Base-by-base conservation (phyloP, 139 green algal genomes). In the Closterium sp. region DNA sequence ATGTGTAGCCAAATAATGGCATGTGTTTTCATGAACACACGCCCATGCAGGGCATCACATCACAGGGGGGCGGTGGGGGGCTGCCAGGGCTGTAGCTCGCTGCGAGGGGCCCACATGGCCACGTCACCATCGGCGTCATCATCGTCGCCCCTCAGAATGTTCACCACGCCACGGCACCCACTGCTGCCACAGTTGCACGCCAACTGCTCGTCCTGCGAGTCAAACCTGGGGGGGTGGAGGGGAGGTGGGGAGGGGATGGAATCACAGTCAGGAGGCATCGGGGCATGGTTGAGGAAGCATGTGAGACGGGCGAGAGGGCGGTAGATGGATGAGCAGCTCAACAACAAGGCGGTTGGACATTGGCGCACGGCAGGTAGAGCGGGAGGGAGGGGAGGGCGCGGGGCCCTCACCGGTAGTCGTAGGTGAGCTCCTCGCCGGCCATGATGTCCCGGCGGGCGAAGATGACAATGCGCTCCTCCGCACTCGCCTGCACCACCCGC, bases 351-450 rank as follows among this genome's bases (percentile, higher is more conserved):
- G 7, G 27, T 91, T 89, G 89, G 2, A 38, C 6, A 89, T 24
- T 24, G 24, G 50, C 11, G 10, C 38, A 73, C 27, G 22, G 27
- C n/a, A n/a, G n/a, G n/a, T n/a, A n/a, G 24, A 17, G 32, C n/a
- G n/a, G n/a, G n/a, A 45, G 70, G 30, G 31, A n/a, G 28, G 31
- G 17, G 31, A 50, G 28, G 28, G 88, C 31, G 31, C 24, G 31
- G n/a, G n/a, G 28, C 13, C 87, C 2, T 70, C n/a, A 32, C 92
- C 94, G 90, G 90, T 96, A 96, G 94, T 96, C 93, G 62, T 96
- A 96, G 87, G 91, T 95, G 28, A 96, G 88, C 91, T 96, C 93
- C 94, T 96, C 94, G 28, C 94, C 94, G 11, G 89, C 87, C n/a
- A 21, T 31, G 50, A 95, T 88, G 42, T 96, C 89, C 21, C 92